Conservation (phyloP, 352 stramenopile species). For the Nothophytophthora sp. region DNA sequence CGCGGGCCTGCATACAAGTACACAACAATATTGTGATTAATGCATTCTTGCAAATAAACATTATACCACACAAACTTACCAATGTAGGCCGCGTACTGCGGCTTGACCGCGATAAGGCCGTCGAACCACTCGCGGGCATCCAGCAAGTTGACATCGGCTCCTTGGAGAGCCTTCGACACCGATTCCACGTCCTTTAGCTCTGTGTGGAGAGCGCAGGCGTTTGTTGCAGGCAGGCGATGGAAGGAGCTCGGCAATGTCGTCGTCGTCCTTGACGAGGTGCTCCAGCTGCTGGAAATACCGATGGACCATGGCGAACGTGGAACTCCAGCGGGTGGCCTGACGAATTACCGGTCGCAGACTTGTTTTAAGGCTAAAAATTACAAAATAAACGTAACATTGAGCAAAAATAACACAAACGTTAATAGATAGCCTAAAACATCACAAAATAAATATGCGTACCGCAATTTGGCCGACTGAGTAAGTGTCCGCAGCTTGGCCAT, state of each 20-base stretch:
- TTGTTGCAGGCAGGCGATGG: neutral
- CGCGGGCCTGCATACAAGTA: no score
- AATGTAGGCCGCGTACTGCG: constrained; percentile 1
- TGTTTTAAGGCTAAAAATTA: no score
- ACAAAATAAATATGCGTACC: no score
- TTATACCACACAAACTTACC: constrained; percentile 5
- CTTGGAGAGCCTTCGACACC: constrained; percentile 7
- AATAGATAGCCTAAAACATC: no score
- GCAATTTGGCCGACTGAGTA: no score
- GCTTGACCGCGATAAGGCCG: constrained; percentile 4
- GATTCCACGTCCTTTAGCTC: constrained; percentile 5
- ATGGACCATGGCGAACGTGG: neutral
- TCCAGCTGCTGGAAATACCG: constrained; percentile 7
- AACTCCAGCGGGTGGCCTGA: no score
- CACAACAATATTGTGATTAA: no score
- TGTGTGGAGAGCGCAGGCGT: neutral
- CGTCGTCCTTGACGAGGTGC: constrained; percentile 2
- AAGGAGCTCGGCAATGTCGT: constrained; percentile 2
- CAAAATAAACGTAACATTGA: no score
- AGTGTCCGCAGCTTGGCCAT: no score
- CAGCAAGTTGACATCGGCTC: neutral
- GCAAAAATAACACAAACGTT: no score
- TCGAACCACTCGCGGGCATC: constrained; percentile 7
- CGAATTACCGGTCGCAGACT: no score
- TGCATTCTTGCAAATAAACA: no score